Percentiles rank a stretch among this genome's conserved stretches.
Conservation (phyloP, 176 grass and related monocot species). For the Urochloa ruziziensis region DNA sequence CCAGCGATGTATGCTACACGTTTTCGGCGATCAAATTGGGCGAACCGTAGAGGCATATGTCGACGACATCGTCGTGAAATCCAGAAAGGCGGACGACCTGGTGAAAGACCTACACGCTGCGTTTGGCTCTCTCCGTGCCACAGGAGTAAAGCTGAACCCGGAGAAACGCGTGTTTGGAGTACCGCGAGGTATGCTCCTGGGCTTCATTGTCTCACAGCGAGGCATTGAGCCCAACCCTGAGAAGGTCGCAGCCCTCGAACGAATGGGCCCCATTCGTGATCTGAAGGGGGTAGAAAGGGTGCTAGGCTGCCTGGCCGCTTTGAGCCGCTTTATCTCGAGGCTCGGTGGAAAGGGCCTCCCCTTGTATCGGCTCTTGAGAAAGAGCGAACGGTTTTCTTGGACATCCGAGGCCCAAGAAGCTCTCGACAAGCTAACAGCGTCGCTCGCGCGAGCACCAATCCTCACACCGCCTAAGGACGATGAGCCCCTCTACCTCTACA, state of each 20-base stretch:
- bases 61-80: not conserved
- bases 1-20: too few relatives aligned
- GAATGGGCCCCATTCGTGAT: too few relatives aligned
- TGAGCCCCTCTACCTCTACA: not conserved
- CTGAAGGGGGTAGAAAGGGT: not conserved
- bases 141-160: too few relatives aligned
- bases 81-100: too few relatives aligned
- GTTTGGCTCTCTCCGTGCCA: too few relatives aligned
- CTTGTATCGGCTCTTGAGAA: not conserved
- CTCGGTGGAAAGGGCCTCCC: not conserved
- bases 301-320: not conserved
- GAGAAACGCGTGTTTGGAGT: not conserved
- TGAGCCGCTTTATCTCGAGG: not conserved
- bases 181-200: not conserved
- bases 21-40: not conserved
- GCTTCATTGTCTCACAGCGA: too few relatives aligned
- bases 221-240: too few relatives aligned
- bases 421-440: not conserved
- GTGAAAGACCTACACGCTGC: too few relatives aligned
- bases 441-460: not conserved
- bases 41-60: not conserved
- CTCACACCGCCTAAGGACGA: fast-evolving
- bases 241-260: too few relatives aligned
- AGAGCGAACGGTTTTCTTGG: not conserved
- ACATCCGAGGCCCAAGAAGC: not conserved